Evolutionary conservation across 2,329 filamentous ascomycete species (phyloP), one percentile per base, ranked within the genome.

Genomic region (Scedosporium boydii): DNA sequence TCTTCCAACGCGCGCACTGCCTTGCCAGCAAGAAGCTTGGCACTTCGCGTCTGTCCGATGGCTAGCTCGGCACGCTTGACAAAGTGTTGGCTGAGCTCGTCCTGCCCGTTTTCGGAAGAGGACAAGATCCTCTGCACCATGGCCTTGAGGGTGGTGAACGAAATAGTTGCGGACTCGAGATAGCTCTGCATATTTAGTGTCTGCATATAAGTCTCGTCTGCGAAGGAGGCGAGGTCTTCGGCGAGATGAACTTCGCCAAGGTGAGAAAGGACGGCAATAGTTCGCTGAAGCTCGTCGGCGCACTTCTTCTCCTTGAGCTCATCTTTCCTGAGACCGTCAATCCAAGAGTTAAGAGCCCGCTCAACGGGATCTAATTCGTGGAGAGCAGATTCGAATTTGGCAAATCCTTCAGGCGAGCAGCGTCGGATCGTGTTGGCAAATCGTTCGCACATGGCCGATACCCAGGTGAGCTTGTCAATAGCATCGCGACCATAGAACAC

Each of bases 291-390:
- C 71, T 96, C 91, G 26, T 85, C 85, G 0, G 90, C 87, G 70
- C 92, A 92, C 68, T 91, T 88, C 72, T 88, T 86, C 75, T 93
- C 89, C 74, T 92, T 92, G 58, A 98, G 77, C 62, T 96, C 92
- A 67, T 96, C 92, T 60, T 86, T 87, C 66, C 91, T 87, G 62
- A 97, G 73, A 5, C 86, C 86, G 66, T 97, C 93, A 63, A 98
- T 90, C 85, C 92, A 96, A 62, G 83, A 84, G 70, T 96, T 96
- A 59, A 98, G 76, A 0, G 90, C 90, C 63, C 92, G 84, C 76
- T 99, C 95, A 10, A 98, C 91, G 0, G 93, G 91, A 71, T 96
- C 91, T 59, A 98, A 80, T 73, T 98, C 95, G 68, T 91, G 90
- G 63, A 95, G 75, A 2, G 92, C 90, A 51, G 88, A 87, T 68